A percentile compares a stretch with the other conserved stretches of the same genome.
These are phyloP conservation scores for Neurospora sp. DNA, from an alignment of 495 filamentous ascomycete species.

Conservation along the genomic window DNA sequence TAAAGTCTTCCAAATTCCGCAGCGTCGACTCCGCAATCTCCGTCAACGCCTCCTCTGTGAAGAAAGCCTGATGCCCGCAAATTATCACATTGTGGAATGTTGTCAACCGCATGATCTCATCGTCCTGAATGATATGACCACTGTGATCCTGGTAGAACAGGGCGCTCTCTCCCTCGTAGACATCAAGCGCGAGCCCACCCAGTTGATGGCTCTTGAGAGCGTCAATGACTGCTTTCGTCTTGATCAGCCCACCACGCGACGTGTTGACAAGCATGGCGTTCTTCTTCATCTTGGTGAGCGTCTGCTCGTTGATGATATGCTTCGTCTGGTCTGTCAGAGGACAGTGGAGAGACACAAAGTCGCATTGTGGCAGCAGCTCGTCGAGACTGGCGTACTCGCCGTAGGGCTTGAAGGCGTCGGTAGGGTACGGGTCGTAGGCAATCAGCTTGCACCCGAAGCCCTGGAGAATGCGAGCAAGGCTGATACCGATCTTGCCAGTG, in stretches of 20 bases:
- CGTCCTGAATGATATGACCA: constrained; percentile 57
- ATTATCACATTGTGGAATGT: constrained; percentile 62
- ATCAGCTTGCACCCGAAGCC: constrained; percentile 55
- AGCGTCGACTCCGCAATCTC: constrained; percentile 56
- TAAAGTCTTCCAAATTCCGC: constrained; percentile 38
- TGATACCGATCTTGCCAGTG: constrained; percentile 44
- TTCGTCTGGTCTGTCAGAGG: constrained; percentile 49
- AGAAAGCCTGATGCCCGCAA: constrained; percentile 61
- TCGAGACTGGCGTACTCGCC: constrained; percentile 48
- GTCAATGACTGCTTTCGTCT: constrained; percentile 47
- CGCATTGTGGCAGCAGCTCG: constrained; percentile 39
- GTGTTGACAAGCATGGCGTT: constrained; percentile 58
- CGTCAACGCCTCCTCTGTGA: constrained; percentile 53
- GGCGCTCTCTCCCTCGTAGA: constrained; percentile 44
- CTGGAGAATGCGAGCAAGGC: constrained; percentile 41
- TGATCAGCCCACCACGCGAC: constrained; percentile 52
- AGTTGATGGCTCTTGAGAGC: constrained; percentile 48
- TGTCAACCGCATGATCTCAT: constrained; percentile 55
- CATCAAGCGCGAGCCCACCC: constrained; percentile 46
- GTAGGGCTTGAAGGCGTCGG: constrained; percentile 36
- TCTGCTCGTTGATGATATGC: constrained; percentile 49
- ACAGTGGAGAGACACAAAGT: constrained; percentile 57
- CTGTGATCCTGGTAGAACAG: constrained; percentile 59
- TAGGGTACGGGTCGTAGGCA: constrained; percentile 46
- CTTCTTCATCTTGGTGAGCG: constrained; percentile 44